Percentiles rank a stretch among this genome's conserved stretches.
These are phyloP conservation scores for Aspergillus sclerotioniger DNA, from an alignment of 495 filamentous ascomycete genomes.

Conservation along the genomic window DNA sequence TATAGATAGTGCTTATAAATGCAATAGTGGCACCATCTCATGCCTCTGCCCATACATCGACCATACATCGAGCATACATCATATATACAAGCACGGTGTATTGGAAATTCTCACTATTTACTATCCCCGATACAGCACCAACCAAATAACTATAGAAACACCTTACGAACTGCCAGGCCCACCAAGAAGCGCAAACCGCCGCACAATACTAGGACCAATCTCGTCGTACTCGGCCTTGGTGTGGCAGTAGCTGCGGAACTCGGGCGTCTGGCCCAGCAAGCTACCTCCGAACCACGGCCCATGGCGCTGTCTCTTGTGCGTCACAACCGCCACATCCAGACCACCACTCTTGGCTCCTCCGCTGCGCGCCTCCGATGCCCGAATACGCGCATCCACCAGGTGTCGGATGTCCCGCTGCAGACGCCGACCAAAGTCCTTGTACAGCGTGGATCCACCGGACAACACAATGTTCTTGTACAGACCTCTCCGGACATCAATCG, in stretches of 20 bases:
- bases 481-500: slow-evolving; percentile 93
- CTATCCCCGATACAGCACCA: background rate
- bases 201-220: slow-evolving; percentile 90
- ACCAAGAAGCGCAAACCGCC: slow-evolving; percentile 90
- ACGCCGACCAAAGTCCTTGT: slow-evolving; percentile 94
- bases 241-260: slow-evolving; percentile 98
- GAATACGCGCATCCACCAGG: slow-evolving; percentile 86
- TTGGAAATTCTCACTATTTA: background rate
- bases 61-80: too few relatives aligned
- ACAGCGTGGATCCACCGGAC: slow-evolving; percentile 92
- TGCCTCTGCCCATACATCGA: too few relatives aligned
- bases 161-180: slow-evolving; percentile 70
- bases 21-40: too few relatives aligned
- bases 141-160: slow-evolving; percentile 2
- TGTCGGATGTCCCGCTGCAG: slow-evolving; percentile 96
- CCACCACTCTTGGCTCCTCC: slow-evolving; percentile 79
- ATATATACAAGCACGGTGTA: too few relatives aligned
- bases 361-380: slow-evolving; percentile 85
- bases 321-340: slow-evolving; percentile 92
- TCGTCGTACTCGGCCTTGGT: slow-evolving; percentile 97
- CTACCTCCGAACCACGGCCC: slow-evolving; percentile 98
- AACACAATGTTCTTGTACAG: slow-evolving; percentile 99
- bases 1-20: too few relatives aligned
- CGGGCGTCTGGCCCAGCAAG: slow-evolving; percentile 95
- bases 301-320: slow-evolving; percentile 92